Percentiles rank a stretch among this genome's conserved stretches.
Conservation (phyloP, 305 asterid species). For the Fraxinus paxiana region DNA sequence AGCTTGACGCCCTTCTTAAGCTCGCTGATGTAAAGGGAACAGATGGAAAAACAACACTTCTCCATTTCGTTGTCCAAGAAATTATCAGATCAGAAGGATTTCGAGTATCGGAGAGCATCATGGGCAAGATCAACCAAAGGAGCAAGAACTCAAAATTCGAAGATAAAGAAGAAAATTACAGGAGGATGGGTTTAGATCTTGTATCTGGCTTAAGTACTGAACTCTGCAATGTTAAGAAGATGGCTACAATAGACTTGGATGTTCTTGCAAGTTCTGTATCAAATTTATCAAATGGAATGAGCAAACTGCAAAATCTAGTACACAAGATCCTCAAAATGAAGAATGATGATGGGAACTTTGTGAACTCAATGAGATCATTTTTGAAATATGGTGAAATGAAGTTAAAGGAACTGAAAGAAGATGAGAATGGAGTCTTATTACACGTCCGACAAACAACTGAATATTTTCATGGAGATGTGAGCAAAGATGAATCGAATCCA, state of each 20-base stretch:
- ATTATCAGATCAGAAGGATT: conserved; percentile 79
- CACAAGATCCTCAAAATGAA: conserved; percentile 34
- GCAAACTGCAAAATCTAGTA: conserved; percentile 39
- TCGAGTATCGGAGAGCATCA: conserved; percentile 73
- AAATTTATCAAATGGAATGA: conserved; percentile 50
- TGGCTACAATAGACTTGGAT: conserved; percentile 76
- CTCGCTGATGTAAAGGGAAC: conserved; percentile 85
- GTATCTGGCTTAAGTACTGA: conserved; percentile 68
- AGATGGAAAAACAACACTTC: conserved; percentile 82
- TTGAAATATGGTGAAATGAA: conserved; percentile 46
- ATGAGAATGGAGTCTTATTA: conserved; percentile 59
- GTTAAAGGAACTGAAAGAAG: conserved; percentile 61
- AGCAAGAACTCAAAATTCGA: conserved; percentile 30
- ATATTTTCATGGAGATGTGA: conserved; percentile 82
- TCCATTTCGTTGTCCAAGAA: conserved; percentile 85
- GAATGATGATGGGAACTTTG: conserved; percentile 53
- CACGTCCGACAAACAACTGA: conserved; percentile 72
- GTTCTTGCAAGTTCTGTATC: conserved; percentile 73
- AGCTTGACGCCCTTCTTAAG: conserved; percentile 85
- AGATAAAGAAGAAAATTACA: conserved; percentile 69
- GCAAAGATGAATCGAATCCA: conserved; percentile 75
- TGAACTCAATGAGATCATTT: conserved; percentile 55
- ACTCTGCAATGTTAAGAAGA: conserved; percentile 83
- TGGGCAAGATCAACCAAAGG: conserved; percentile 69
- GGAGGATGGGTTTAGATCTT: conserved; percentile 77